Evolutionary conservation across 768 basidiomycete species (phyloP).

Genomic region (Pleurotus sapidus): DNA sequence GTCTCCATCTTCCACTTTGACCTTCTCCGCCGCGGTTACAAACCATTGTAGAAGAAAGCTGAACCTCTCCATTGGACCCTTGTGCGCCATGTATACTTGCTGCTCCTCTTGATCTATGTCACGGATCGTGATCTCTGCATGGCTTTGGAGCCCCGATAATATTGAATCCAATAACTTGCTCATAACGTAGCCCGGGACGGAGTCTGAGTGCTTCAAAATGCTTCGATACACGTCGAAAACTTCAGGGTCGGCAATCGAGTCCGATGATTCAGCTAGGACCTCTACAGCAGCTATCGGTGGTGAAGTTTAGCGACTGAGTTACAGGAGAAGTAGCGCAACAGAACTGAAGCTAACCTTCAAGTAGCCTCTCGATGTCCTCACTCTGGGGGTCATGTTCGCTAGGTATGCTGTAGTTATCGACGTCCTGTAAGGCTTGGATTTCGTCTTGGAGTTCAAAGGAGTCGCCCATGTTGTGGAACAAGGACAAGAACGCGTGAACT

Average conservation of each 20-base stretch:
- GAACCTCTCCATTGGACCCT: slow-evolving; percentile 82
- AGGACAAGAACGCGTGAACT: no score
- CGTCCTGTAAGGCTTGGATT: slow-evolving; percentile 60
- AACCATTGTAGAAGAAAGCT: slow-evolving; percentile 94
- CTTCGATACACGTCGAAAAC: slow-evolving; percentile 83
- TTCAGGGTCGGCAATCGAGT: slow-evolving; percentile 62
- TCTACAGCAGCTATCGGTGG: slow-evolving; percentile 65
- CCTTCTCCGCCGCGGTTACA: slow-evolving; percentile 75
- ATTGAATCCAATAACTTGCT: slow-evolving; percentile 88
- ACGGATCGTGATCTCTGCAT: slow-evolving; percentile 68
- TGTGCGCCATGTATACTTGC: slow-evolving; percentile 59
- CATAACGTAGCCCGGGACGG: slow-evolving; percentile 64
- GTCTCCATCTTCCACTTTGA: slow-evolving; percentile 49
- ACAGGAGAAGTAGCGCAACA: background rate
- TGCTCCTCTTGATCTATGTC: slow-evolving; percentile 72
- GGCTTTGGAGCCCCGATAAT: slow-evolving; percentile 66
- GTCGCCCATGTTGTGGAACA: slow-evolving; percentile 27
- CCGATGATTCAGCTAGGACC: slow-evolving; percentile 72
- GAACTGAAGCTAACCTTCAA: slow-evolving; percentile 49
- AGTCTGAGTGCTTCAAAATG: slow-evolving; percentile 71
- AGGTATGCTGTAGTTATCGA: slow-evolving; percentile 60
- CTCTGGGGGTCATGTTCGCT: slow-evolving; percentile 63
- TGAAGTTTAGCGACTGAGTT: no score
- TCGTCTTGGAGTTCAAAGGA: slow-evolving; percentile 80
- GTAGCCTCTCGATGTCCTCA: slow-evolving; percentile 50